Conservation (phyloP, 257 asterid species). For the Cynanchum wilfordii region DNA sequence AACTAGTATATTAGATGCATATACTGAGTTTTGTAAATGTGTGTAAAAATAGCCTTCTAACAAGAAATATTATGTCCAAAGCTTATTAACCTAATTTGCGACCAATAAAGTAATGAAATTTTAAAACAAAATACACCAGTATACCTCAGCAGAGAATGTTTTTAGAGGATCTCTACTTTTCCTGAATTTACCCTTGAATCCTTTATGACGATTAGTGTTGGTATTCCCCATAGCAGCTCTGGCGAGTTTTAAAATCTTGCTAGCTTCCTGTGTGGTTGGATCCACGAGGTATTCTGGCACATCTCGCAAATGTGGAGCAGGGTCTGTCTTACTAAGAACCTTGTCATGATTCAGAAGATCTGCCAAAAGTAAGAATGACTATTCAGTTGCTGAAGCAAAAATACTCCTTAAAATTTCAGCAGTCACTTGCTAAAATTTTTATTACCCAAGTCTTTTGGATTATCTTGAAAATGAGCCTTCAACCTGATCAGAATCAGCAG, state of each 20-base stretch:
- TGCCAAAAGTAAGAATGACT: slow-evolving; percentile 27
- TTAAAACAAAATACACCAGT: neutral
- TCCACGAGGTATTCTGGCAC: slow-evolving; percentile 91
- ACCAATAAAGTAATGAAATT: neutral
- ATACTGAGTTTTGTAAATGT: neutral
- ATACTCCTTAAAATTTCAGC: neutral
- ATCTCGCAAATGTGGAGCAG: slow-evolving; percentile 68
- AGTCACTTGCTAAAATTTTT: neutral
- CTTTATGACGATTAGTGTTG: slow-evolving; percentile 45
- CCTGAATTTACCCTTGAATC: slow-evolving; percentile 52
- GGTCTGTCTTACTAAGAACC: slow-evolving; percentile 71
- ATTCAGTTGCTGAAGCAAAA: neutral
- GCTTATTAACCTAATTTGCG: neutral
- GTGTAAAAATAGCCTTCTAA: neutral
- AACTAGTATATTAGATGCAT: neutral
- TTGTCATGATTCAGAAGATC: slow-evolving; percentile 91
- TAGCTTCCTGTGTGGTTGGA: slow-evolving; percentile 91
- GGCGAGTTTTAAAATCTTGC: slow-evolving; percentile 86
- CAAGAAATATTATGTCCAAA: neutral
- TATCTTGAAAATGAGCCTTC: slow-evolving; percentile 93
- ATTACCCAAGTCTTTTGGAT: slow-evolving; percentile 85
- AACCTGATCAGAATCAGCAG: slow-evolving; percentile 43
- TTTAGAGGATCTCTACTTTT: slow-evolving; percentile 72
- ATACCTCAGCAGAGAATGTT: slow-evolving; percentile 86
- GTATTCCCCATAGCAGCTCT: slow-evolving; percentile 89